These are phyloP conservation scores for Serendipita indica DNA, from an alignment of 768 basidiomycete species.

Conservation along the genomic window DNA sequence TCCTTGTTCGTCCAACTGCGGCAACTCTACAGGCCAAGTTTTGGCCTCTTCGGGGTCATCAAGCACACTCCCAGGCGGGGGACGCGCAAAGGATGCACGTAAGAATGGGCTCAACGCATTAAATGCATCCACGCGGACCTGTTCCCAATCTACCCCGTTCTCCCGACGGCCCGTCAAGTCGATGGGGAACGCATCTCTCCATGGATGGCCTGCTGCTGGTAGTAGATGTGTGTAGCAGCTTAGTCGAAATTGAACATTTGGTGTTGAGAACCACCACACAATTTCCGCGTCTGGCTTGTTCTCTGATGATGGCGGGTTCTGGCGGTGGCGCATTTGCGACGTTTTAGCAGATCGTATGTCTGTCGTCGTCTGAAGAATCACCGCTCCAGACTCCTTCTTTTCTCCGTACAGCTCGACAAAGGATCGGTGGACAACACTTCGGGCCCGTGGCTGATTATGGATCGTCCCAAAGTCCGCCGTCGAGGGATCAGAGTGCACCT, in stretches of 20 bases:
- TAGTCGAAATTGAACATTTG: no score
- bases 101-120: not conserved
- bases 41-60: not conserved
- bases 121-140: not conserved
- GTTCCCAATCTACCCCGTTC: not conserved
- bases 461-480: no score
- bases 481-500: no score
- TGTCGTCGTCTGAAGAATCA: not conserved
- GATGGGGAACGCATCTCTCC: no score
- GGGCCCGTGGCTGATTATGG: not conserved
- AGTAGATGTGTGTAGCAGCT: no score
- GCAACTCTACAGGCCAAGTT: not conserved
- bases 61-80: not conserved
- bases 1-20: not conserved
- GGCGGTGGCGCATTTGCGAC: not conserved
- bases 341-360: not conserved
- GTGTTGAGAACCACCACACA: no score
- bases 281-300: no score
- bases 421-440: not conserved
- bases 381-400: not conserved
- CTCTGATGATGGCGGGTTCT: not conserved
- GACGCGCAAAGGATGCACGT: slow-evolving; percentile 3
- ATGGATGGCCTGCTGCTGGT: no score
- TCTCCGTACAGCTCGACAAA: not conserved
- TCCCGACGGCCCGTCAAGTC: no score